Base-by-base conservation (phyloP, 1,139 yeast species). In the Pichia sp. region DNA sequence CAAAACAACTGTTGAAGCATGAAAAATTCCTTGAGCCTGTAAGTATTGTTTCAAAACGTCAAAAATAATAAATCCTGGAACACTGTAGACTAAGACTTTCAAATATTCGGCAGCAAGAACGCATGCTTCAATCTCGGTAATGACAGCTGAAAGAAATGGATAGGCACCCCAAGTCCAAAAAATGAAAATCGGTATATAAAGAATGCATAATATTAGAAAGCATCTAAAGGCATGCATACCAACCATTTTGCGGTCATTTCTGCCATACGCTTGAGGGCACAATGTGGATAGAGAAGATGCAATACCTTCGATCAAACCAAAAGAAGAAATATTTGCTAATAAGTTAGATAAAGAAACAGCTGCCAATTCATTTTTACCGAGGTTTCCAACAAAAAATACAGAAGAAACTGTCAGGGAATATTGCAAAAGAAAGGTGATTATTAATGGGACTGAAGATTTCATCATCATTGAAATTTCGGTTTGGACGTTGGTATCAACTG, bases 351-450 rank as follows among this genome's bases (percentile, higher is more conserved):
- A 66, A 36, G 87, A 79, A 8, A 83, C 85, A 1, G 85, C 86
- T 4, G 81, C 87, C 49, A 85, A 67, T 60, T 84, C 87, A 33
- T 73, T 71, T 44, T 83, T 78, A n/a, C 96, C 96, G 45, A 86
- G 66, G 57, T 84, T 82, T 6, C 95, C 95, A 10, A 84, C 95
- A 8, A 85, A 77, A 58, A 85, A 85, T 28, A 87, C 85, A 0
- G 94, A 82, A 0, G 95, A 90, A 43, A 86, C 84, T 0, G 92
- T 82, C 47, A 87, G 69, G 1, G 95, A 85, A 61, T 85, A 85
- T 61, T 87, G 96, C 42, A 88, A 67, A 36, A 85, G 62, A 56
- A 86, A 86, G 0, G 96, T 85, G 42, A 85, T 67, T 4, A 82
- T 71, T 52, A 85, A 64, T 0, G 95, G 95, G 7, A 78, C 52